Evolutionary conservation across 2,329 filamentous ascomycete genomes (phyloP), one percentile per base, ranked within the genome.

Genomic region (Fusarium veterinarium): DNA sequence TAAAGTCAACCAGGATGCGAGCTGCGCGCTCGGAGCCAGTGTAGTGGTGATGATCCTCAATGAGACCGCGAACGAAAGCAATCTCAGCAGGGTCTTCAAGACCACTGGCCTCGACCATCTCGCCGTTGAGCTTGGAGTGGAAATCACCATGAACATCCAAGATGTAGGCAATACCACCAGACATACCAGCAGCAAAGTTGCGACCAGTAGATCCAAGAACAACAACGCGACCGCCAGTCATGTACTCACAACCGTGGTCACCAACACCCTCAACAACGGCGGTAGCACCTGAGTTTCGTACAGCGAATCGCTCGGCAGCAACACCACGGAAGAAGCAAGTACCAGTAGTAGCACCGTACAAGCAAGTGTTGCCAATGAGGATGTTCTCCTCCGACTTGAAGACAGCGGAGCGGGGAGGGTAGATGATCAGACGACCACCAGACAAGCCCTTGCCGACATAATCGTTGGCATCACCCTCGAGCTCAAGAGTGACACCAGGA

Each of bases 121-220:
- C 95, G 79, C 91, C 92, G 85, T 98, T 98, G 84, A 98, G 92
- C 89, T 98, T 98, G 77, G 91, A 91, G 82, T 93, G 87, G 86
- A 98, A 97, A 84, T 98, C 94, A 74, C 92, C 89, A 81, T 95
- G 90, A 79, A 96, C 92, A 79, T 98, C 95, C 35, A 98, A 90
- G 60, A 98, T 91, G 79, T 97, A 98, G 23, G 95, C 95, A 78
- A 98, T 98, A 87, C 95, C 95, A 80, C 95, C 95, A 79, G 95
- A 98, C 95, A 98, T 98, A 87, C 95, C 95, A 69, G 95, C 95
- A 77, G 95, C 95, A 80, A 98, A 98, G 87, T 98, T 98, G 77
- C 95, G 95, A 49, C 95, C 95, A 80, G 95, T 97, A 78, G 90
- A 91, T 65, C 95, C 95, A 52, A 98, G 89, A 79, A 97, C 89